These are phyloP conservation scores for Aciculosporium take DNA, from an alignment of 2,329 filamentous ascomycete species.

Conservation along the genomic window DNA sequence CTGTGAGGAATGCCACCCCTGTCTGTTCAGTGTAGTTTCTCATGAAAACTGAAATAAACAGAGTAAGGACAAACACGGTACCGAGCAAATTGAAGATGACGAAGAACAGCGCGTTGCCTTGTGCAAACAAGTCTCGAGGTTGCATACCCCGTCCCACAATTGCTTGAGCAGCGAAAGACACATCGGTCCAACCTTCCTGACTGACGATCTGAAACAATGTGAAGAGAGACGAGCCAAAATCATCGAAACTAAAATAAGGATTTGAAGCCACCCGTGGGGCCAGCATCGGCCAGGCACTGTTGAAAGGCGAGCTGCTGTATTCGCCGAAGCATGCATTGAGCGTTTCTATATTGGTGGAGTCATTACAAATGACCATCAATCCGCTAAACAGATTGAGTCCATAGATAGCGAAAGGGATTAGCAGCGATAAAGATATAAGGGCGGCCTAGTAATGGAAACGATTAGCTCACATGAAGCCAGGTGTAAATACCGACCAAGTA, in stretches of 20 bases:
- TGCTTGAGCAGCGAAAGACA: slow-evolving; percentile 71
- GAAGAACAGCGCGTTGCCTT: slow-evolving; percentile 88
- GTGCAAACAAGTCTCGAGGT: slow-evolving; percentile 51
- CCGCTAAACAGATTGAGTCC: slow-evolving; percentile 87
- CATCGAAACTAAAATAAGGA: slow-evolving; percentile 80
- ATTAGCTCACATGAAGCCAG: neutral
- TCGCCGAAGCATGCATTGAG: slow-evolving; percentile 74
- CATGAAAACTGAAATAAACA: slow-evolving; percentile 99
- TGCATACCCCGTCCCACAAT: slow-evolving; percentile 68
- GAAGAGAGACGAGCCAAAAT: slow-evolving; percentile 86
- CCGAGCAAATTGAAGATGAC: slow-evolving; percentile 91
- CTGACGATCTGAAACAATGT: slow-evolving; percentile 98
- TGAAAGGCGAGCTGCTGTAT: slow-evolving; percentile 60
- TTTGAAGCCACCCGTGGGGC: slow-evolving; percentile 72
- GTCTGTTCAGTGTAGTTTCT: slow-evolving; percentile 98
- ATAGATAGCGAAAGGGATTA: slow-evolving; percentile 95
- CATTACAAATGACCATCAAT: slow-evolving; percentile 64
- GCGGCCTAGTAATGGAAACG: slow-evolving; percentile 42
- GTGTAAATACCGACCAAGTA: neutral
- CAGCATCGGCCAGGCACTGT: slow-evolving; percentile 60
- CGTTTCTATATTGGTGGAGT: slow-evolving; percentile 38
- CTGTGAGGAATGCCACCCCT: slow-evolving; percentile 86
- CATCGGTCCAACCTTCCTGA: slow-evolving; percentile 93
- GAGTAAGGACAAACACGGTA: slow-evolving; percentile 87
- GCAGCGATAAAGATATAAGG: slow-evolving; percentile 82